Conservation (phyloP, 2,329 filamentous ascomycete species). For the Trichoderma sp. region DNA sequence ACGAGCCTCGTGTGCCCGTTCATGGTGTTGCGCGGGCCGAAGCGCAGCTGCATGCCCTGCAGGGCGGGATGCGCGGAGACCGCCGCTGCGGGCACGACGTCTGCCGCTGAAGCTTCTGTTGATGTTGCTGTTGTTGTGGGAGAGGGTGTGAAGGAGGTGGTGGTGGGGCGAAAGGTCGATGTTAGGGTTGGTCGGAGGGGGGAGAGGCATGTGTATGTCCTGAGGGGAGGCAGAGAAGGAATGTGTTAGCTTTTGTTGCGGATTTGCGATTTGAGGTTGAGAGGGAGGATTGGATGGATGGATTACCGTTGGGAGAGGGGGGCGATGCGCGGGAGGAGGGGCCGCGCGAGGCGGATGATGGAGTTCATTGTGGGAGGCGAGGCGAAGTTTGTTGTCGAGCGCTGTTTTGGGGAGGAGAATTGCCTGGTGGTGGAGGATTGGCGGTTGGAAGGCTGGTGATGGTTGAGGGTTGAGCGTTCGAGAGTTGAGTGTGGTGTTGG, state of each 20-base stretch:
- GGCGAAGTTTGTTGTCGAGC: background rate
- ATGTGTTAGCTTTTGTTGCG: background rate
- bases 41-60: conserved; percentile 56
- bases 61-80: conserved; percentile 58
- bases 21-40: conserved; percentile 62
- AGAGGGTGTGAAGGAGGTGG: conserved; percentile 38
- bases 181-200: conserved; percentile 52
- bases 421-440: background rate
- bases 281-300: background rate
- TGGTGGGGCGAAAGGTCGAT: conserved; percentile 39
- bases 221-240: conserved; percentile 30
- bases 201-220: conserved; percentile 54
- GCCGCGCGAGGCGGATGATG: conserved; percentile 40
- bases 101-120: conserved; percentile 33
- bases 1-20: conserved; percentile 56
- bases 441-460: conserved; percentile 4
- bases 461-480: conserved; percentile 5
- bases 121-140: conserved; percentile 28
- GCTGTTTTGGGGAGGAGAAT: background rate
- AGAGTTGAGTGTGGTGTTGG: conserved; percentile 20
- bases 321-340: conserved; percentile 34
- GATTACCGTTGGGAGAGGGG: conserved; percentile 35
- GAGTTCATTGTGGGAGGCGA: conserved; percentile 33
- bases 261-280: background rate
- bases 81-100: conserved; percentile 50